Conservation (phyloP, 148 eudicot genomes). For the Fagopyrum tataricum region DNA sequence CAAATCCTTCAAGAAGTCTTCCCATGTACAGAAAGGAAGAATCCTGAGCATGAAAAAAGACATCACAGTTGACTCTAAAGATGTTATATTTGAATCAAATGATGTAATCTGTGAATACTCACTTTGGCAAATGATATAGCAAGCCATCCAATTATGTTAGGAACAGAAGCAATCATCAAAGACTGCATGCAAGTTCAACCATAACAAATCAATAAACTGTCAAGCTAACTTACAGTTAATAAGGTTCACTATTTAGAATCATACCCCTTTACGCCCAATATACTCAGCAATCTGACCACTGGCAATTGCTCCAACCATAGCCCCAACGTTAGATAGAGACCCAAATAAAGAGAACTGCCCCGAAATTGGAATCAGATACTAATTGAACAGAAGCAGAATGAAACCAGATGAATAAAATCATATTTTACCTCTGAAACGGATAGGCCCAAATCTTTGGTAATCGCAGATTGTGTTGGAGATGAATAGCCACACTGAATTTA, state of each 20-base stretch:
- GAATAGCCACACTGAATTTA: conserved; percentile 61
- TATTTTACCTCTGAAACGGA: conserved; percentile 69
- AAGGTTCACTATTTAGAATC: not conserved
- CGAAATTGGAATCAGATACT: not conserved
- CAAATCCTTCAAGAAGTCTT: conserved; percentile 87
- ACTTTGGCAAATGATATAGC: conserved; percentile 90
- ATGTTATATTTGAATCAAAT: not conserved
- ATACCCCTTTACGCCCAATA: conserved; percentile 90
- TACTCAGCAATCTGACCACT: conserved; percentile 98
- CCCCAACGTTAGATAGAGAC: conserved; percentile 90
- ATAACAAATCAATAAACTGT: not conserved
- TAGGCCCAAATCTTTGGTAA: conserved; percentile 56
- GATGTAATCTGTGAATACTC: conserved; percentile 19
- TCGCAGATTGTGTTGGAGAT: conserved; percentile 78
- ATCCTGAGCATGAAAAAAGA: conserved; percentile 34
- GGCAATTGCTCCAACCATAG: conserved; percentile 97
- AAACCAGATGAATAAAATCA: not conserved
- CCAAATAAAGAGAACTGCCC: conserved; percentile 87
- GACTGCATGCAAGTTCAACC: conserved; percentile 60
- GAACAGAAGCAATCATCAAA: conserved; percentile 91
- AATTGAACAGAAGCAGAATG: not conserved
- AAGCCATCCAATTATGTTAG: conserved; percentile 96
- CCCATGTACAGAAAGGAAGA: conserved; percentile 88
- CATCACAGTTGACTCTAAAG: not conserved
- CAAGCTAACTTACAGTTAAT: not conserved